These are phyloP conservation scores for Solanum piurae DNA, from an alignment of 257 asterid genomes.

Conservation along the genomic window DNA sequence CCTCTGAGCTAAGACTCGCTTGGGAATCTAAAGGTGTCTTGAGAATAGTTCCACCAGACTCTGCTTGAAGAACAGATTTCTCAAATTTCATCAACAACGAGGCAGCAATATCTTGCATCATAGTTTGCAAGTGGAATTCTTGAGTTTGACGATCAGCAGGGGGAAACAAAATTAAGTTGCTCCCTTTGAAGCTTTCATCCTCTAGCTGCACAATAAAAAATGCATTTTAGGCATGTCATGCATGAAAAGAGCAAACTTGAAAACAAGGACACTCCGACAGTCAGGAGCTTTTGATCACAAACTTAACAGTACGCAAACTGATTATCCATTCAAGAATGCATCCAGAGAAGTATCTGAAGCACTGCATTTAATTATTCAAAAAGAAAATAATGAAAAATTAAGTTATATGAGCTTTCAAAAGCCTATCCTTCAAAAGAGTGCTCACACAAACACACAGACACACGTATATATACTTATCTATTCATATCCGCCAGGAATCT, in stretches of 20 bases:
- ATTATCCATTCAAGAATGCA: background rate
- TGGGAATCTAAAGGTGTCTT: conserved; percentile 99
- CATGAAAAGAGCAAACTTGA: background rate
- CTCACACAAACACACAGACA: background rate
- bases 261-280: background rate
- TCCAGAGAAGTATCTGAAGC: background rate
- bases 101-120: conserved; percentile 98
- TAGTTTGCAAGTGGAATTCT: conserved; percentile 88
- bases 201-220: conserved; percentile 47
- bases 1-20: conserved; percentile 99
- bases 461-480: background rate
- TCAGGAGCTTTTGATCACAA: background rate
- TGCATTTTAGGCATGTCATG: background rate
- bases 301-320: background rate
- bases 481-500: background rate
- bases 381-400: background rate
- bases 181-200: conserved; percentile 73
- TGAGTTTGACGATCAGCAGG: conserved; percentile 95
- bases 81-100: conserved; percentile 92
- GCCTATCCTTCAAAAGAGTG: background rate
- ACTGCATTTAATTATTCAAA: background rate
- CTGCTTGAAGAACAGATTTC: conserved; percentile 92
- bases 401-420: background rate
- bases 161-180: conserved; percentile 72
- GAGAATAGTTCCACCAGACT: conserved; percentile 86